Conservation (phyloP, 805 yeast genomes). For the Lipomyces kockii region DNA sequence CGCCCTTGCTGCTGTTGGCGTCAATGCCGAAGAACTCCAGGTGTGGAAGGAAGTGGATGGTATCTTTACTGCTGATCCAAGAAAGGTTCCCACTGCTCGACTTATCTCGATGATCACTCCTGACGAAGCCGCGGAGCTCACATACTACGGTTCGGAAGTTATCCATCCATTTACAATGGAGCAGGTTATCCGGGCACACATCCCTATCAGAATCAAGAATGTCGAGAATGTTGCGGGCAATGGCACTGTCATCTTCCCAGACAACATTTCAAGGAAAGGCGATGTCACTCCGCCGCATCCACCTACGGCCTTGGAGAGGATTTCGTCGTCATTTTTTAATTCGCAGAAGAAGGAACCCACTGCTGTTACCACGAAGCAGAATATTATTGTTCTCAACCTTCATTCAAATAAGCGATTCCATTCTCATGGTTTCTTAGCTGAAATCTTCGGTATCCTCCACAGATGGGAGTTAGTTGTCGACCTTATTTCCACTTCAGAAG, state of each 20-base stretch:
- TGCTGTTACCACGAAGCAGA: slow-evolving; percentile 93
- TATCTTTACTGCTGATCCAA: slow-evolving; percentile 96
- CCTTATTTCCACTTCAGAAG: slow-evolving; percentile 95
- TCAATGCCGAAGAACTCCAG: slow-evolving; percentile 90
- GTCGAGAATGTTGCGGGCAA: slow-evolving; percentile 91
- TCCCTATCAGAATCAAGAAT: slow-evolving; percentile 95
- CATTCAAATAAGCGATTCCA: slow-evolving; percentile 92
- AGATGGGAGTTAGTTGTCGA: slow-evolving; percentile 86
- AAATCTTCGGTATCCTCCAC: slow-evolving; percentile 84
- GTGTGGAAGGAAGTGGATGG: slow-evolving; percentile 99
- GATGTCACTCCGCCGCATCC: slow-evolving; percentile 95
- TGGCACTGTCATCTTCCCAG: slow-evolving; percentile 95
- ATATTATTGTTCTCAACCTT: slow-evolving; percentile 87
- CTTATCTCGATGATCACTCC: slow-evolving; percentile 88
- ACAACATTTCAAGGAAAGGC: slow-evolving; percentile 80
- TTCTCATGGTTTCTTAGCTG: slow-evolving; percentile 94
- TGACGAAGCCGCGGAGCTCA: slow-evolving; percentile 97
- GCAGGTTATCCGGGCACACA: slow-evolving; percentile 93
- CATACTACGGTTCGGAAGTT: slow-evolving; percentile 97
- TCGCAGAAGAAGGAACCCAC: slow-evolving; percentile 60
- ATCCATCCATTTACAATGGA: slow-evolving; percentile 99
- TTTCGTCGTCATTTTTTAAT: slow-evolving; percentile 48
- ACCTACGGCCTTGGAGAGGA: slow-evolving; percentile 71
- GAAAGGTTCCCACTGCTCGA: slow-evolving; percentile 90
- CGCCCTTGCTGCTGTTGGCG: slow-evolving; percentile 91